phyloP scores from a whole-genome alignment of 2,329 filamentous ascomycete species.

The Monilinia fructicola region DNA sequence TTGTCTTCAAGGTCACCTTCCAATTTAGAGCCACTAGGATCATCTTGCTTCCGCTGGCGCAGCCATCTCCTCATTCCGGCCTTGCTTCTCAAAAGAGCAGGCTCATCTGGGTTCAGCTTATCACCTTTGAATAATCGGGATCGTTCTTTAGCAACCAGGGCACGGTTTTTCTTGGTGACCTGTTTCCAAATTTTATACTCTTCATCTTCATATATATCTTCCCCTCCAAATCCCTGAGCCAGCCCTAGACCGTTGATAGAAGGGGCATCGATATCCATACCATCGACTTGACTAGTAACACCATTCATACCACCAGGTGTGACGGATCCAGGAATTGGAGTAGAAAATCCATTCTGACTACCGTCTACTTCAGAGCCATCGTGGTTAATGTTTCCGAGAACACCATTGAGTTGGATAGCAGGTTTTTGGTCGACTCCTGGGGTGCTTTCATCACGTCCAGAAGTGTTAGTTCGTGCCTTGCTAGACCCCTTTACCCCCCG shows the following conservation, averaged over 20 bases:
- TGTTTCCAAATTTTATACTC: conserved; percentile 99
- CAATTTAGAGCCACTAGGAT: conserved; percentile 47
- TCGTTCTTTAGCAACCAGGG: conserved; percentile 79
- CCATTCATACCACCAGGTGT: conserved; percentile 75
- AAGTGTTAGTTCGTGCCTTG: conserved; percentile 71
- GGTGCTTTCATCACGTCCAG: conserved; percentile 75
- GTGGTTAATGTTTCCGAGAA: conserved; percentile 56
- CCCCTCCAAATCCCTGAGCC: conserved; percentile 62
- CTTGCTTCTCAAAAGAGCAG: conserved; percentile 80
- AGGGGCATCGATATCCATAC: conserved; percentile 82
- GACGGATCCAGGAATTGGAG: conserved; percentile 71
- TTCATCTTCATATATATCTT: conserved; percentile 84
- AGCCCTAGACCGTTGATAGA: conserved; percentile 66
- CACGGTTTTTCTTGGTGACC: conserved; percentile 94
- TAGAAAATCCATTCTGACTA: conserved; percentile 79
- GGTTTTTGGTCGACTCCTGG: conserved; percentile 75
- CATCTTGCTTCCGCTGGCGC: conserved; percentile 71
- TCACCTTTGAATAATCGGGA: conserved; percentile 83
- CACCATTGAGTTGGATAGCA: conserved; percentile 63
- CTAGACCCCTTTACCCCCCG: conserved; percentile 56
- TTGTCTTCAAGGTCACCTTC: conserved; percentile 50
- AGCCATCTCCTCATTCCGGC: conserved; percentile 87
- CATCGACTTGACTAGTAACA: conserved; percentile 71
- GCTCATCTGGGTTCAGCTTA: conserved; percentile 81
- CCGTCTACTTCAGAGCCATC: conserved; percentile 83